A percentile compares a stretch with the other conserved stretches of the same genome.
Evolutionary conservation across 2,329 filamentous ascomycete genomes (phyloP).

Genomic region (Massarina eburnea): DNA sequence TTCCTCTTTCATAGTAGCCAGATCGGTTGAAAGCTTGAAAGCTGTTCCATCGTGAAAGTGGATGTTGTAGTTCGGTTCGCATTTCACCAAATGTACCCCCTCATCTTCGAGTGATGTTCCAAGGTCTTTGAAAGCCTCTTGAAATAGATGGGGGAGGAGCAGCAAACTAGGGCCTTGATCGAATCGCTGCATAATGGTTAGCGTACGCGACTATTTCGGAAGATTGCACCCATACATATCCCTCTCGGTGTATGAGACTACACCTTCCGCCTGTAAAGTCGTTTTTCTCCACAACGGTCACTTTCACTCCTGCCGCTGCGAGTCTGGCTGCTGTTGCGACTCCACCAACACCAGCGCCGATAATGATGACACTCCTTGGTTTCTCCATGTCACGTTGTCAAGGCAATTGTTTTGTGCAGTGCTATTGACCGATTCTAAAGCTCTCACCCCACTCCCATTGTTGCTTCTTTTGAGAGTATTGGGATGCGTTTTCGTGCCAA

Average conservation of each 20-base stretch:
- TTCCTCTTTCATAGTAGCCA: slow-evolving; percentile 69
- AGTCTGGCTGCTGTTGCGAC: slow-evolving; percentile 72
- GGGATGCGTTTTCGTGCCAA: slow-evolving; percentile 1
- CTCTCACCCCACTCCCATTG: too few species aligned
- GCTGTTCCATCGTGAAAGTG: slow-evolving; percentile 69
- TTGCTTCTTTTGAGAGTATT: not conserved
- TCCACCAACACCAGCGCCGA: slow-evolving; percentile 71
- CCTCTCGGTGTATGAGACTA: slow-evolving; percentile 62
- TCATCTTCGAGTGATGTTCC: slow-evolving; percentile 66
- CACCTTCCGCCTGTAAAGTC: slow-evolving; percentile 71
- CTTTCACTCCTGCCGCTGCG: slow-evolving; percentile 67
- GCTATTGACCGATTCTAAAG: not conserved
- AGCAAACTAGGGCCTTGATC: slow-evolving; percentile 77
- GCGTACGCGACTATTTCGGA: not conserved
- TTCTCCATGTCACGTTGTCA: slow-evolving; percentile 5
- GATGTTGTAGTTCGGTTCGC: slow-evolving; percentile 74
- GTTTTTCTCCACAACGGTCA: slow-evolving; percentile 81
- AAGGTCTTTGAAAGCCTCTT: slow-evolving; percentile 68
- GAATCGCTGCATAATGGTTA: slow-evolving; percentile 55
- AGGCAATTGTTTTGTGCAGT: not conserved
- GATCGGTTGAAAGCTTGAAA: slow-evolving; percentile 68
- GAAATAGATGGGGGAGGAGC: slow-evolving; percentile 70
- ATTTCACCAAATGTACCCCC: slow-evolving; percentile 69
- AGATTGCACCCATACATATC: slow-evolving; percentile 50
- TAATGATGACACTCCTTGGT: slow-evolving; percentile 25